Conservation (phyloP, 805 yeast genomes). For the Torulaspora quercuum region DNA sequence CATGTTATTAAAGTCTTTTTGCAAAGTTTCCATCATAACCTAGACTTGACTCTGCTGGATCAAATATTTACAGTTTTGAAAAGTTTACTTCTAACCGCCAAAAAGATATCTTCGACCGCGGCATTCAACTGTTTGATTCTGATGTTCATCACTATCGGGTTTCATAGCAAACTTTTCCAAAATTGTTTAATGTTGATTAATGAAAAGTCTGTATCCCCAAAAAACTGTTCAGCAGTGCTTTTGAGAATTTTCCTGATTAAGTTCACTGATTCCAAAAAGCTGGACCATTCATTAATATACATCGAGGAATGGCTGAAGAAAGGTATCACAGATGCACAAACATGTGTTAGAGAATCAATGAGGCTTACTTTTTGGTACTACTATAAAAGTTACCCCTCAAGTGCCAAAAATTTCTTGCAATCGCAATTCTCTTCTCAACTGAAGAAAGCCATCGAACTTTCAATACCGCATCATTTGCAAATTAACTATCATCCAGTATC, state of each 20-base stretch:
- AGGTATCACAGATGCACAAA: conserved; percentile 75
- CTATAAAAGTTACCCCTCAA: conserved; percentile 49
- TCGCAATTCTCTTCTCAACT: conserved; percentile 29
- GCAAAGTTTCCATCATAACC: conserved; percentile 22
- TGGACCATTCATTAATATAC: conserved; percentile 37
- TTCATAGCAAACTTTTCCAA: conserved; percentile 48
- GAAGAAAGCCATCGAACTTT: conserved; percentile 59
- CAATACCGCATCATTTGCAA: conserved; percentile 44
- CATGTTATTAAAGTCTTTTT: conserved; percentile 67
- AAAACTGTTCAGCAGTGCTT: conserved; percentile 69
- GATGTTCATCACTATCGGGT: conserved; percentile 53
- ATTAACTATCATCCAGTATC: conserved; percentile 21
- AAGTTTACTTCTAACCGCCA: conserved; percentile 39
- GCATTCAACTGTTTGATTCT: conserved; percentile 44
- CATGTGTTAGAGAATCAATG: conserved; percentile 71
- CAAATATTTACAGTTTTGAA: conserved; percentile 35
- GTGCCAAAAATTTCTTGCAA: conserved; percentile 43
- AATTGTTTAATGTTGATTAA: conserved; percentile 49
- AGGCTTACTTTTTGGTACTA: conserved; percentile 73
- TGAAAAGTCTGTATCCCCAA: conserved; percentile 71
- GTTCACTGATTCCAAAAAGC: conserved; percentile 39
- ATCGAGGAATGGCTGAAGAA: conserved; percentile 51
- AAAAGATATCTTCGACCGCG: conserved; percentile 38
- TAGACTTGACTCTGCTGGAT: conserved; percentile 36
- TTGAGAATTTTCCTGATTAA: conserved; percentile 57